Evolutionary conservation across 768 basidiomycete genomes (phyloP), one percentile per base, ranked within the genome.

Genomic region (Rhizopogon vesiculosus): DNA sequence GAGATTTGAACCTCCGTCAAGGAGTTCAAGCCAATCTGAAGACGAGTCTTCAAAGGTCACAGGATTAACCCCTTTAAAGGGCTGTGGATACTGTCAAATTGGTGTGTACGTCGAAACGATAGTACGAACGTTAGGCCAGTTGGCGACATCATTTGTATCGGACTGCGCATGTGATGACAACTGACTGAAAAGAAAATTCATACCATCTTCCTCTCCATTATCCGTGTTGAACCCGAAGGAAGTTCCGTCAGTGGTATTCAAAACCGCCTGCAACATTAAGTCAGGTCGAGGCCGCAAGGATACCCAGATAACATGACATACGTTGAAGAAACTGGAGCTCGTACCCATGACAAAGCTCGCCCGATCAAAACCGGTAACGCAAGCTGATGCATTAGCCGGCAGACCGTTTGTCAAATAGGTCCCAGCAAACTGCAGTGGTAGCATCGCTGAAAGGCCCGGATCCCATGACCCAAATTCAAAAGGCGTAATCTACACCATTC

Each of bases 311-410:
- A 13, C 58, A 38, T 28, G 3, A 59, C 72, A 54, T 59, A 82
- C 84, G 59, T 84, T 85, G 70, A 89, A 89, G 25, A 87, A 66
- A 60, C 79, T 85, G 16, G 87, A 81, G 39, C 89, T 90, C 2
- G 82, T 82, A 8, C 87, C 91, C 76, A 90, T 86, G 35, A 92
- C 66, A 65, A 90, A 93, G 0, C 78, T 79, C 0, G 78, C 80
- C 66, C 87, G 87, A 64, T 92, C 89, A 61, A 91, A 92, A 7
- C 84, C 85, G 5, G 78, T 80, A 12, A 85, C 84, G 66, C 93
- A 95, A 1, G 80, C 69, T 10, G 82, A 79, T 6, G 73, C 67
- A 57, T 81, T 83, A 10, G 69, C 71, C 0, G 86, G 78, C 55
- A 73, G 63, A 3, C 87, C 89, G 55, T 85, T 79, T 22, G 69